A percentile compares a stretch with the other conserved stretches of the same genome.
Evolutionary conservation across 2,329 filamentous ascomycete genomes (phyloP).

Genomic region (Diaporthe nobilis): DNA sequence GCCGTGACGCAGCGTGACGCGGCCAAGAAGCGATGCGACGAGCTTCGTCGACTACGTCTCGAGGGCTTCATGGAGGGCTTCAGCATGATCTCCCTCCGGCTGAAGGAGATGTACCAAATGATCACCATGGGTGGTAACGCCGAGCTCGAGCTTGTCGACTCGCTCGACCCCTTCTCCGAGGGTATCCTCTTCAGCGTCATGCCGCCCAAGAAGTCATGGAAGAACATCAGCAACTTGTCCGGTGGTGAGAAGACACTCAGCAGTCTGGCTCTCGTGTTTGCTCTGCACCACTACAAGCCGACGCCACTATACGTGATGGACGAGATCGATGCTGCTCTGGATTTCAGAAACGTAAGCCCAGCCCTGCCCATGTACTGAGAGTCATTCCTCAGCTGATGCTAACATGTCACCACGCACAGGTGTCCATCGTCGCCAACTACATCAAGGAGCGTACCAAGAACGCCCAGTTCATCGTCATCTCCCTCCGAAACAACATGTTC

Average conservation of each 20-base stretch:
- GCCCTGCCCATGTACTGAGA: neutral
- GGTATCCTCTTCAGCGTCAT: constrained; percentile 98
- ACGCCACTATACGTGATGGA: constrained; percentile 99
- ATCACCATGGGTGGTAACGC: constrained; percentile 99
- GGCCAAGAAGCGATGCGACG: constrained; percentile 93
- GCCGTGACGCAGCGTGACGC: constrained; percentile 85
- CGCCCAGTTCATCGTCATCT: constrained; percentile 99
- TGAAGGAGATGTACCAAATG: constrained; percentile 99
- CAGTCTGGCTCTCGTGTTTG: constrained; percentile 95
- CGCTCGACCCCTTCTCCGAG: constrained; percentile 95
- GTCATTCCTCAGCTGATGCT: constrained; percentile 36
- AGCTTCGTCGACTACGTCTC: constrained; percentile 88
- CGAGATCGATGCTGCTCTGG: constrained; percentile 97
- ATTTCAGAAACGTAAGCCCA: constrained; percentile 94
- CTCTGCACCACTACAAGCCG: constrained; percentile 96
- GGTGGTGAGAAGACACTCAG: constrained; percentile 98
- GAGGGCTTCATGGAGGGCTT: constrained; percentile 99
- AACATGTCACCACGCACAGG: constrained; percentile 62
- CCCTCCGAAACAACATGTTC: constrained; percentile 99
- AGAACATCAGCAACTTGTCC: constrained; percentile 96
- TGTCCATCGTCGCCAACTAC: constrained; percentile 97
- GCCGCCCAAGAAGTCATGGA: constrained; percentile 99
- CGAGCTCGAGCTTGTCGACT: constrained; percentile 96
- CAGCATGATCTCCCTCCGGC: constrained; percentile 88
- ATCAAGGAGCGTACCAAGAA: constrained; percentile 99